Evolutionary conservation across 768 basidiomycete genomes (phyloP), one percentile per base, ranked within the genome.

Genomic region (Hericium rajendrae): DNA sequence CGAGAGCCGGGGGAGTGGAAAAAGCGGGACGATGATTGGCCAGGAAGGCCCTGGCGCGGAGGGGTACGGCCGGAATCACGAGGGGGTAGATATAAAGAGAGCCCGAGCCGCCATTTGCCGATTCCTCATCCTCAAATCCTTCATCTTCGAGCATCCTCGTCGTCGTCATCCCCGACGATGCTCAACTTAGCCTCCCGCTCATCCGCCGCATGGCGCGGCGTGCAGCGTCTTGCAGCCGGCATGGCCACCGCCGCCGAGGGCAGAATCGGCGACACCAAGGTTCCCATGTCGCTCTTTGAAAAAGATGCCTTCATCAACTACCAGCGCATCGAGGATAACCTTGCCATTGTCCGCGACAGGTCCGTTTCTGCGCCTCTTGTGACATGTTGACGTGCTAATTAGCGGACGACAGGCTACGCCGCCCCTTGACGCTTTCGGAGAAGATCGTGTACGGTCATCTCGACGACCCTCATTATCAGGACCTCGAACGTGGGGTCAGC

Each of bases 361-460:
- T 94, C 39, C 54, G 69, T 51, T 16, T 15, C 13, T 26, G 18
- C 20, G 3, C 6, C 11, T 51, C 5, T 51, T 46, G 4, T 24
- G 13, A 12, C 26, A 9, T 2, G n/a, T 1, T 0, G 9, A 24
- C 16, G n/a, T 24, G 49, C 16, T 51, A 22, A 51, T 13, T 13
- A 4, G 20, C 4, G 13, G 24, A 51, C 49, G 43, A 51, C 58
- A 95, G 94, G 70, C 77, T 97, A 65, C 82, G 86, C 66, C 89
- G 92, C 38, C 94, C 94, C 46, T 74, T 97, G 72, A 97, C 94
- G 15, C 74, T 95, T 65, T 94, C 94, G 58, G 94, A 97, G 74
- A 97, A 97, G 83, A 88, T 97, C 68, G 78, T 97, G 41, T 99
- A 99, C 72, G 97, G 97, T 57, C 97, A 99, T 77, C 81, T 98